Evolutionary conservation across 768 basidiomycete genomes (phyloP), one percentile per base, ranked within the genome.

Genomic region (Termitomyces titanicus): DNA sequence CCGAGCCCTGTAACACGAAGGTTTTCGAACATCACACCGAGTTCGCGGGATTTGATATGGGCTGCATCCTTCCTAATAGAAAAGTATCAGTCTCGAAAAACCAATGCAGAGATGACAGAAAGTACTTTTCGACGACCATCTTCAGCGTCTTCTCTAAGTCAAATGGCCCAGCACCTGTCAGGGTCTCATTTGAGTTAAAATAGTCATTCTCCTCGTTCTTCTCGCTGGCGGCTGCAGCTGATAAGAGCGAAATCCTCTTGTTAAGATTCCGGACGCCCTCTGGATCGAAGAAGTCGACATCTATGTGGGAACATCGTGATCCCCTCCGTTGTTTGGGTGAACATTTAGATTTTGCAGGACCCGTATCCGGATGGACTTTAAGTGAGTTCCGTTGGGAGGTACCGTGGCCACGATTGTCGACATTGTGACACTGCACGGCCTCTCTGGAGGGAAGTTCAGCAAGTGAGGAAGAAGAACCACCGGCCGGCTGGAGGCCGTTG

Each of bases 1-100:
- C 85, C 85, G 7, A 83, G 61, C 2, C 86, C 88, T 22, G 80
- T 73, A 7, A 89, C 88, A 0, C 72, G 72, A 17, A 89, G 75
- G 33, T 82, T 69, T 50, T 80, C 65, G 56, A 89, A 88, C 40
- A 76, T 58, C 11, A 89, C 84, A 0, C 86, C 87, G 3, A 88
- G 78, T 47, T 63, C 63, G 15, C 63, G 22, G 67, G 72, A 57
- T 84, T 86, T 47, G 10, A 50, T 62, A 34, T 56, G 38, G 29
- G 51, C 51, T 47, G 51, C 70, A 58, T 47, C 37, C 24, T 51
- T 46, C 18, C 31, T 52, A 18, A 51, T 12, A 52, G 18, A 20
- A 33, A 29, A 4, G 20, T 49, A 42, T 38, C 40, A 31, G 29
- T n/a, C 3, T 5, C 2, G 13, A 10, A 52, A 10, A 34, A 17